A percentile compares a stretch with the other conserved stretches of the same genome.
These are phyloP conservation scores for Mycena crocata DNA, from an alignment of 768 basidiomycete species.

Conservation along the genomic window DNA sequence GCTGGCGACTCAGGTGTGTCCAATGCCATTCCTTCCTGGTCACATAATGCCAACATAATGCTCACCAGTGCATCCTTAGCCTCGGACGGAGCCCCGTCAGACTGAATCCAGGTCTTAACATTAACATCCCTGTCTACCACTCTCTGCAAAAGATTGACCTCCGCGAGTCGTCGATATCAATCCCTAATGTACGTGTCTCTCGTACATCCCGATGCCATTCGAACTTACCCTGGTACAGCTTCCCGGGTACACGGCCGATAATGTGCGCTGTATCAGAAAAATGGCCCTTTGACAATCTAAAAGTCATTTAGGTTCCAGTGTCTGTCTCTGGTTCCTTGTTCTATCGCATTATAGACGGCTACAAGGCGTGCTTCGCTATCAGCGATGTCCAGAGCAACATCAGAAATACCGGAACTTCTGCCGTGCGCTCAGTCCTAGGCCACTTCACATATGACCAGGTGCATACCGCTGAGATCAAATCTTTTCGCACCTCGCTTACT, in stretches of 20 bases:
- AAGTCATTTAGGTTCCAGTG: constrained; percentile 46
- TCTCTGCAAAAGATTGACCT: constrained; percentile 58
- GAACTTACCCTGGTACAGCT: constrained; percentile 34
- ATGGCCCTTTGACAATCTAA: no score
- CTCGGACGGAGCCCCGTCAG: constrained; percentile 58
- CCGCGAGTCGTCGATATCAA: constrained; percentile 59
- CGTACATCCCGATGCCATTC: background rate
- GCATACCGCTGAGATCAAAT: background rate
- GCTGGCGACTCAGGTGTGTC: constrained; percentile 59
- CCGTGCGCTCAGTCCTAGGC: constrained; percentile 66
- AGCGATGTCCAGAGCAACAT: constrained; percentile 62
- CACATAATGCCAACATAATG: no score
- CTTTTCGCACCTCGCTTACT: background rate
- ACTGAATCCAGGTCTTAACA: constrained; percentile 58
- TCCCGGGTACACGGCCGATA: constrained; percentile 49
- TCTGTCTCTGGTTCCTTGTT: constrained; percentile 65
- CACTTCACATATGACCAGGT: constrained; percentile 62
- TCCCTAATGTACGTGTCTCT: constrained; percentile 51
- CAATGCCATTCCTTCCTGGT: background rate
- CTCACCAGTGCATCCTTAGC: constrained; percentile 36
- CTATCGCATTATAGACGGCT: constrained; percentile 62
- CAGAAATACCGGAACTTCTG: constrained; percentile 64
- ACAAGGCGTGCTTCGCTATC: constrained; percentile 65
- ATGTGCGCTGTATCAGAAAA: constrained; percentile 40
- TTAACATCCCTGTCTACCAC: constrained; percentile 60